Evolutionary conservation across 345 rosid species (phyloP).

Genomic region (Hypericum androsaemum): DNA sequence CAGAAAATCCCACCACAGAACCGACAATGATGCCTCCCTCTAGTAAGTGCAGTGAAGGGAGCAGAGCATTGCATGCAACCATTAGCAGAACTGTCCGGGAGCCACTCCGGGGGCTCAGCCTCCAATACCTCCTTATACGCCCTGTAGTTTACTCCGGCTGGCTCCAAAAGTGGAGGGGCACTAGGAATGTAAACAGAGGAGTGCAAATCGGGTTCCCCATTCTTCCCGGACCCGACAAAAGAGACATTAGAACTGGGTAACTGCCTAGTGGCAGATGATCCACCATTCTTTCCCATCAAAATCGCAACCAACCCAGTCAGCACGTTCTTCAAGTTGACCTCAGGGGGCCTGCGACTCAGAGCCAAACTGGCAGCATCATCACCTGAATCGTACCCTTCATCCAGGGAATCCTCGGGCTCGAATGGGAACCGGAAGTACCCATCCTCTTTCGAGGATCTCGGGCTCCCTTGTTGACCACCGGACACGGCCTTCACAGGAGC

Average conservation of each 20-base stretch:
- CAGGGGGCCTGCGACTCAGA: conserved; percentile 30
- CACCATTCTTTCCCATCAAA: conserved; percentile 56
- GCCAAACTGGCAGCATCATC: conserved; percentile 22
- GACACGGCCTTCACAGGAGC: conserved; percentile 1
- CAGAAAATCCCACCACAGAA: conserved; percentile 95
- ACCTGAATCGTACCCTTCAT: conserved; percentile 50
- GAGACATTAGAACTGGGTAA: conserved; percentile 55
- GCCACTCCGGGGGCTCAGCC: conserved; percentile 93
- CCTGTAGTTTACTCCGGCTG: conserved; percentile 39
- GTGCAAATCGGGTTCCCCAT: conserved; percentile 70
- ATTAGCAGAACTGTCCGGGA: conserved; percentile 72
- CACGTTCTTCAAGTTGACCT: conserved; percentile 81
- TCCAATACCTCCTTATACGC: conserved; percentile 68
- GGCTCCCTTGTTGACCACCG: not conserved
- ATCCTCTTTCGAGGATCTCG: conserved; percentile 25
- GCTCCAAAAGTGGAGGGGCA: conserved; percentile 85
- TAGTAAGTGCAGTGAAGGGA: conserved; percentile 65
- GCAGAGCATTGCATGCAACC: conserved; percentile 76
- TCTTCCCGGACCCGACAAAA: conserved; percentile 61
- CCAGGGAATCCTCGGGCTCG: conserved; percentile 41
- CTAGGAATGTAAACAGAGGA: conserved; percentile 91
- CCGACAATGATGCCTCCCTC: conserved; percentile 97
- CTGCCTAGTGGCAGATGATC: conserved; percentile 18
- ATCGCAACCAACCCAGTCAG: conserved; percentile 67
- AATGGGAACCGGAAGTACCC: conserved; percentile 32